These are phyloP conservation scores for Stevia rebaudiana DNA, from an alignment of 140 eudicot species.

Conservation along the genomic window DNA sequence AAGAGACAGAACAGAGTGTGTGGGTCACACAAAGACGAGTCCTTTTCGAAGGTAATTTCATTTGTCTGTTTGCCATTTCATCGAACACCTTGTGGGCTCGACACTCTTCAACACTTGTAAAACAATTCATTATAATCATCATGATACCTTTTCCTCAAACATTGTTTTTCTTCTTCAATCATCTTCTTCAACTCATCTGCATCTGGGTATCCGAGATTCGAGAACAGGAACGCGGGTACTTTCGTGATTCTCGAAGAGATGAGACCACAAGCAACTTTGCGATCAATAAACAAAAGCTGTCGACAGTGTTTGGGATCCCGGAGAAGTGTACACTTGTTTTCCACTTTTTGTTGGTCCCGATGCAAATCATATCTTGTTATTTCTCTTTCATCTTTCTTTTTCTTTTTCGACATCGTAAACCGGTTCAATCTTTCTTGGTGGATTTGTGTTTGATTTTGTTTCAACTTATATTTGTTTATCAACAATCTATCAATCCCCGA, in stretches of 20 bases:
- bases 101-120: background rate
- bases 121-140: conserved; percentile 16
- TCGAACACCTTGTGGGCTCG: conserved; percentile 11
- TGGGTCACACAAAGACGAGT: conserved; percentile 19
- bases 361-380: conserved; percentile 15
- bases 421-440: background rate
- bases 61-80: conserved; percentile 19
- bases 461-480: too few relatives aligned
- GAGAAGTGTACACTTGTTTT: conserved; percentile 1
- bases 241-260: too few relatives aligned
- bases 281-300: conserved; percentile 15
- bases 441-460: background rate
- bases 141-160: too few relatives aligned
- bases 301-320: conserved; percentile 26
- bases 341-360: conserved; percentile 28
- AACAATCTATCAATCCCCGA: background rate
- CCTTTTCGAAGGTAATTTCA: conserved; percentile 20
- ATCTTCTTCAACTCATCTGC: background rate
- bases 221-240: too few relatives aligned
- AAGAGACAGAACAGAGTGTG: conserved; percentile 25
- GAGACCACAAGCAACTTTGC: conserved; percentile 10
- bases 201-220: background rate
- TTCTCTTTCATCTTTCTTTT: background rate
- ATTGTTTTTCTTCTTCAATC: background rate
- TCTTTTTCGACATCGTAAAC: background rate